phyloP scores from a whole-genome alignment of 495 filamentous ascomycete genomes.

The Articulospora tetracladia region DNA sequence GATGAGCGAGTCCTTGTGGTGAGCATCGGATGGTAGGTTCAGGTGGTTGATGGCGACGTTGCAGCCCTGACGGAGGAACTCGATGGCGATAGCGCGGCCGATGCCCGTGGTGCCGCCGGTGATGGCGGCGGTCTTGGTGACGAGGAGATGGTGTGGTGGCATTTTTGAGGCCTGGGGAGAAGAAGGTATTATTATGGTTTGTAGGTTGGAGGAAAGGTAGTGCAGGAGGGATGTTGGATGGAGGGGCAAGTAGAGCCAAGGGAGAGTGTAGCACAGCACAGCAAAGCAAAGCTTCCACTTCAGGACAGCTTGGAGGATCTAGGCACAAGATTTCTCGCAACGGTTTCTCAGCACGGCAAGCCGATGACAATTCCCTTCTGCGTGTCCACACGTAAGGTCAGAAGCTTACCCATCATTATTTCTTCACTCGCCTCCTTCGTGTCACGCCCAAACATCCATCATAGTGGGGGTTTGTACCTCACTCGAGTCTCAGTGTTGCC shows the following conservation, averaged over 20 bases:
- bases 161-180: neutral
- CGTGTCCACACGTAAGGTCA: too few relatives aligned
- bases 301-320: too few relatives aligned
- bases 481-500: too few relatives aligned
- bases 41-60: slow-evolving; percentile 71
- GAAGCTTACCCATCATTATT: too few relatives aligned
- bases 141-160: slow-evolving; percentile 43
- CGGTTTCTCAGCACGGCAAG: too few relatives aligned
- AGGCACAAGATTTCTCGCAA: too few relatives aligned
- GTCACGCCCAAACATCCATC: too few relatives aligned
- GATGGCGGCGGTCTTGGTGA: slow-evolving; percentile 68
- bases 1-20: slow-evolving; percentile 50
- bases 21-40: slow-evolving; percentile 46
- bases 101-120: slow-evolving; percentile 77
- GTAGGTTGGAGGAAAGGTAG: neutral
- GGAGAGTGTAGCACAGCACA: neutral
- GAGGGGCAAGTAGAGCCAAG: neutral
- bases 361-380: too few relatives aligned
- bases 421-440: too few relatives aligned
- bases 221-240: neutral
- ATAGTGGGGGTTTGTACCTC: too few relatives aligned
- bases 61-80: slow-evolving; percentile 65
- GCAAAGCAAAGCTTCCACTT: neutral
- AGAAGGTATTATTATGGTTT: neutral
- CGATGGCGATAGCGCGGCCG: slow-evolving; percentile 69